Evolutionary conservation across 1,284 basidiomycete genomes (phyloP).

Genomic region (Boletus semigastroideus): DNA sequence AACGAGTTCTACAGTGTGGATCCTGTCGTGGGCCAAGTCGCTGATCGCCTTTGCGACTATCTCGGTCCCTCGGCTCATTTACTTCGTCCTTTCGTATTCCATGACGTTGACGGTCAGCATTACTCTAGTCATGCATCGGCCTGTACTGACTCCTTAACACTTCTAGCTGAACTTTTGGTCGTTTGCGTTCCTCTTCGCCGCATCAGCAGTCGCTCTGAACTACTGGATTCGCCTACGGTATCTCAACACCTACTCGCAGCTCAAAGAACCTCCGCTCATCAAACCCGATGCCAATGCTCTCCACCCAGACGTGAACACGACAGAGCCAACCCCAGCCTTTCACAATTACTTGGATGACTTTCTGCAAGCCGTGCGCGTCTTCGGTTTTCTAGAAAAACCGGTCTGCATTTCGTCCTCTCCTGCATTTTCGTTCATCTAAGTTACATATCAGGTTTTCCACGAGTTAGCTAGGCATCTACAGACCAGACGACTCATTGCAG

Average conservation of each 20-base stretch:
- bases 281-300: slow-evolving; percentile 78
- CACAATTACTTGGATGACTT: slow-evolving; percentile 97
- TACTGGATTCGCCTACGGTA: slow-evolving; percentile 85
- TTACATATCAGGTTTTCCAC: slow-evolving; percentile 75
- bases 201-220: slow-evolving; percentile 68
- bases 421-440: not conserved
- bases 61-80: slow-evolving; percentile 73
- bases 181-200: slow-evolving; percentile 73
- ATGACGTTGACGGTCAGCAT: slow-evolving; percentile 76
- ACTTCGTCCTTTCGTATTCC: slow-evolving; percentile 81
- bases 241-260: slow-evolving; percentile 72
- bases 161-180: slow-evolving; percentile 84
- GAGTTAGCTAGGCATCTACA: slow-evolving; percentile 92
- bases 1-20: slow-evolving; percentile 58
- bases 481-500: slow-evolving; percentile 87
- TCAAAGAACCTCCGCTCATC: slow-evolving; percentile 82
- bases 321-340: slow-evolving; percentile 73
- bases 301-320: slow-evolving; percentile 82
- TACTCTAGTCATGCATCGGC: not conserved
- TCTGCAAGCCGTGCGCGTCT: slow-evolving; percentile 89
- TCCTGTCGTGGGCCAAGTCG: slow-evolving; percentile 72
- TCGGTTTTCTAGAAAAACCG: slow-evolving; percentile 94
- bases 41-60: slow-evolving; percentile 78
- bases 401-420: slow-evolving; percentile 43
- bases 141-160: slow-evolving; percentile 1